Evolutionary conservation across 768 basidiomycete genomes (phyloP).

Genomic region (Mycena leptocephala): DNA sequence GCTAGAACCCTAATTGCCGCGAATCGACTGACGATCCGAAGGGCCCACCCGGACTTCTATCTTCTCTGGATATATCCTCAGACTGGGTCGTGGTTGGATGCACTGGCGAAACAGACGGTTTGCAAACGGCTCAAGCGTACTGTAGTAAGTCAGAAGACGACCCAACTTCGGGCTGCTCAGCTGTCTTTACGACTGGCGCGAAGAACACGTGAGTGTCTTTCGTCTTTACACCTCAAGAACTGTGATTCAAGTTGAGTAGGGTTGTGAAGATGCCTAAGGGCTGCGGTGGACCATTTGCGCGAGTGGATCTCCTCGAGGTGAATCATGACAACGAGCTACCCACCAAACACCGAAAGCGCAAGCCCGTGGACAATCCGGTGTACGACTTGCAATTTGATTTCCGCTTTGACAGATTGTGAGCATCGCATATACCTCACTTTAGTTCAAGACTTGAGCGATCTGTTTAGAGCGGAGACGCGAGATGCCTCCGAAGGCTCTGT

Average conservation of each 20-base stretch:
- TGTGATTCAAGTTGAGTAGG: neutral
- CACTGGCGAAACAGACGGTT: neutral
- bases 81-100: neutral
- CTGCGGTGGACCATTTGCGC: neutral
- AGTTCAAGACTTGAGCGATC: neutral
- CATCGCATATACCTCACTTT: neutral
- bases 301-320: neutral
- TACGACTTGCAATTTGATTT: slow-evolving; percentile 2
- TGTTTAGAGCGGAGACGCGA: neutral
- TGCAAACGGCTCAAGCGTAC: neutral
- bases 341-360: neutral
- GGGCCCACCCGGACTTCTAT: neutral
- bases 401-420: neutral
- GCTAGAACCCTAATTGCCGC: neutral
- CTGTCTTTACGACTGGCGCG: neutral
- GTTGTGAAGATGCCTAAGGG: neutral
- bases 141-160: neutral
- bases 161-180: neutral
- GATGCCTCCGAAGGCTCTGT: neutral
- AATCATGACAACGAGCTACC: neutral
- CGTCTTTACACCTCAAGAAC: neutral
- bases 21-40: neutral
- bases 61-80: neutral
- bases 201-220: neutral
- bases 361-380: neutral